Percentiles rank a stretch among this genome's conserved stretches.
Conservation (phyloP, 495 filamentous ascomycete species). For the Bathelium albidoporum region DNA sequence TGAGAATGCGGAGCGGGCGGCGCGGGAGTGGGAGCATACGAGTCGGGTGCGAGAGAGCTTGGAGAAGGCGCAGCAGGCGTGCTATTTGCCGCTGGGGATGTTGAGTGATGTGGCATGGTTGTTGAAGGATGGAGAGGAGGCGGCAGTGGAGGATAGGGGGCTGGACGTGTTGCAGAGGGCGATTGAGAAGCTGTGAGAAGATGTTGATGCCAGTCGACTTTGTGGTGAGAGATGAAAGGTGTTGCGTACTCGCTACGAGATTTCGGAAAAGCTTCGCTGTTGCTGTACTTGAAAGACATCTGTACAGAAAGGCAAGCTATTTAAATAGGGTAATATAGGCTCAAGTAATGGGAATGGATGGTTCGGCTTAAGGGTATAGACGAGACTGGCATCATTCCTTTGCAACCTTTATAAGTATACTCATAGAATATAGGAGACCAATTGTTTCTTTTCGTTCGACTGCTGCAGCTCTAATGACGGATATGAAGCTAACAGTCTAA, state of each 20-base stretch:
- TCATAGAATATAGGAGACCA: too few species aligned
- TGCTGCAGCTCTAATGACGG: too few species aligned
- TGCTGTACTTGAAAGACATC: background rate
- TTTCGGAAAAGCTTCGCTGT: background rate
- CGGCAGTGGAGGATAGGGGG: conserved; percentile 33
- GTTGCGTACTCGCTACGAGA: background rate
- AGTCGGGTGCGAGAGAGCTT: conserved; percentile 78
- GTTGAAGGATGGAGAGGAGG: conserved; percentile 43
- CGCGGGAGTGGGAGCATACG: conserved; percentile 91
- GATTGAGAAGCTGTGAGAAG: conserved; percentile 59
- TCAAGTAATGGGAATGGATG: background rate
- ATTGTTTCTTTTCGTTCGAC: too few species aligned
- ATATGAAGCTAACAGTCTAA: too few species aligned
- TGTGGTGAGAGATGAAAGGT: background rate
- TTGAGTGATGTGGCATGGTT: conserved; percentile 87
- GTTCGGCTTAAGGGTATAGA: background rate
- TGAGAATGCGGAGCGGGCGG: conserved; percentile 78
- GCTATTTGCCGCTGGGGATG: conserved; percentile 75
- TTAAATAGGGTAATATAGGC: background rate
- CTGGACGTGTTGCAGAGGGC: conserved; percentile 65
- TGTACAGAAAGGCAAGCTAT: background rate
- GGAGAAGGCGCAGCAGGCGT: conserved; percentile 63
- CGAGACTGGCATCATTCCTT: background rate
- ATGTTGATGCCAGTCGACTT: background rate
- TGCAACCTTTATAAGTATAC: background rate